phyloP scores from a whole-genome alignment of 345 rosid species.

The Sisymbrium irio region DNA sequence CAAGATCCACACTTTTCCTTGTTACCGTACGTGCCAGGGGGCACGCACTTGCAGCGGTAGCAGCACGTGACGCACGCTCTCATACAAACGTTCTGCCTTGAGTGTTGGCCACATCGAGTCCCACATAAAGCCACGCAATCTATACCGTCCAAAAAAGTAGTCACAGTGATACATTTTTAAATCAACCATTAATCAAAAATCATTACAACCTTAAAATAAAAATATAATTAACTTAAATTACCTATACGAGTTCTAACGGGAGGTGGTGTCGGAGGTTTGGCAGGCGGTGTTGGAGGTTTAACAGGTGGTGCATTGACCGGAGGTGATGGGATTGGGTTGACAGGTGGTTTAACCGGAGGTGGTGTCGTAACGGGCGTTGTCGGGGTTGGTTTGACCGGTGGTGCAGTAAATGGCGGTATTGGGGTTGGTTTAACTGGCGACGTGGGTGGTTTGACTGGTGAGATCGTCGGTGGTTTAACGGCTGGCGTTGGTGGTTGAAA shows the following conservation, averaged over 20 bases:
- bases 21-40: slow-evolving; percentile 92
- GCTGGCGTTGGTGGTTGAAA: slow-evolving; percentile 17
- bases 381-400: slow-evolving; percentile 3
- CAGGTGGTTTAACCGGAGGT: slow-evolving; percentile 12
- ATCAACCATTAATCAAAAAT: neutral
- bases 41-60: slow-evolving; percentile 88
- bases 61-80: slow-evolving; percentile 94
- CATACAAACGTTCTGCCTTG: slow-evolving; percentile 58
- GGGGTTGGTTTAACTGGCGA: slow-evolving; percentile 20
- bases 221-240: slow-evolving; percentile 23
- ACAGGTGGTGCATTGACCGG: neutral
- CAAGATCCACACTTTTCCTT: slow-evolving; percentile 81
- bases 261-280: slow-evolving; percentile 32
- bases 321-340: neutral
- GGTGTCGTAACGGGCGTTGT: slow-evolving; percentile 8
- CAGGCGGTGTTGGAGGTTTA: neutral
- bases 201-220: neutral
- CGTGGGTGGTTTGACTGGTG: slow-evolving; percentile 14
- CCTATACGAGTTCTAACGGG: slow-evolving; percentile 54
- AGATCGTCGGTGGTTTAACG: neutral
- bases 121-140: slow-evolving; percentile 77
- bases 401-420: slow-evolving; percentile 12
- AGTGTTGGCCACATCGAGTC: slow-evolving; percentile 67
- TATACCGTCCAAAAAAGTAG: slow-evolving; percentile 28
- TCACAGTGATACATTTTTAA: neutral